phyloP scores from a whole-genome alignment of 2,329 filamentous ascomycete species.

The Aspergillus novofumigatus region DNA sequence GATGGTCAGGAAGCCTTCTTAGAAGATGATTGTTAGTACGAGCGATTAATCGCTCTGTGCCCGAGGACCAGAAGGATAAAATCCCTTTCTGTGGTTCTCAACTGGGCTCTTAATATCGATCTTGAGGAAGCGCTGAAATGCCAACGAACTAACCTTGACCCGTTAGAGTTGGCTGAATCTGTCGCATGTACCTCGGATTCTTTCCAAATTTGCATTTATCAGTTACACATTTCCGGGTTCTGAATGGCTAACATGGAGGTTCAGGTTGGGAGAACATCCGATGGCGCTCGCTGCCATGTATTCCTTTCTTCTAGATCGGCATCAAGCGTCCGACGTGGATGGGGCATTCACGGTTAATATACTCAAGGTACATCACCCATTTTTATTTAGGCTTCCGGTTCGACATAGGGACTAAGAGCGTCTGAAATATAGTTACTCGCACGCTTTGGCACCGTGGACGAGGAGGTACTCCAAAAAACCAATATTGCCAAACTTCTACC shows the following conservation, averaged over 20 bases:
- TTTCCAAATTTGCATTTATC: not conserved
- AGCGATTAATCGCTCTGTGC: conserved; percentile 14
- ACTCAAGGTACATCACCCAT: conserved; percentile 38
- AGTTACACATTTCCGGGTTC: not conserved
- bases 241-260: conserved; percentile 24
- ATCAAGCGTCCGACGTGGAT: conserved; percentile 46
- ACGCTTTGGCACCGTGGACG: conserved; percentile 54
- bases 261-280: conserved; percentile 48
- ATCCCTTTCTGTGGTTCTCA: not conserved
- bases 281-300: conserved; percentile 45
- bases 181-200: not conserved
- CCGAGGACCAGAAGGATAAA: conserved; percentile 6
- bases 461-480: conserved; percentile 55
- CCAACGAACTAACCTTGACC: not conserved
- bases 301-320: conserved; percentile 47
- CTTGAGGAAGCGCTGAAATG: conserved; percentile 1
- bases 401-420: conserved; percentile 18
- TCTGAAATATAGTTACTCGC: conserved; percentile 45
- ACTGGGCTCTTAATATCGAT: conserved; percentile 4
- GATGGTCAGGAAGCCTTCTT: conserved; percentile 20
- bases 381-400: not conserved
- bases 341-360: conserved; percentile 42
- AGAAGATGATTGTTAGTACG: conserved; percentile 28
- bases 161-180: not conserved
- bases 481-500: conserved; percentile 57